These are phyloP conservation scores for Mucor velutinosus DNA, from an alignment of 371 early-diverging fungal species.

Conservation along the genomic window DNA sequence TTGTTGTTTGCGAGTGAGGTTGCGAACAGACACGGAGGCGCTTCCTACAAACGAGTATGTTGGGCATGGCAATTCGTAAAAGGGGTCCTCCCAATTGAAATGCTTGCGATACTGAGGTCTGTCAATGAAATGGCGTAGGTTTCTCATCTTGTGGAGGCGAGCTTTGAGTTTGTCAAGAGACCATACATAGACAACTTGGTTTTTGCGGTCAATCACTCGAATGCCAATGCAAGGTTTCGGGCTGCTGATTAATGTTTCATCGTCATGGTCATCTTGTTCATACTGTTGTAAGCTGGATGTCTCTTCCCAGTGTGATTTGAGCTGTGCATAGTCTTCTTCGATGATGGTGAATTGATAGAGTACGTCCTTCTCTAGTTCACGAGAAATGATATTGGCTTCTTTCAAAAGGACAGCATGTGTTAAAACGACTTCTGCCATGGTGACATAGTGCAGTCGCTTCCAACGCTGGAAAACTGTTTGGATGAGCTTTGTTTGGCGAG, in stretches of 20 bases:
- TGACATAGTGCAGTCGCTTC: slow-evolving; percentile 66
- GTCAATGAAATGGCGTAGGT: slow-evolving; percentile 71
- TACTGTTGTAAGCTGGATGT: slow-evolving; percentile 52
- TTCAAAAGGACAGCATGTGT: slow-evolving; percentile 76
- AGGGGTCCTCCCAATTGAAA: slow-evolving; percentile 75
- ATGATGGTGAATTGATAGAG: slow-evolving; percentile 81
- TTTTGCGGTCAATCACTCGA: slow-evolving; percentile 70
- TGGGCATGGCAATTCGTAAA: slow-evolving; percentile 68
- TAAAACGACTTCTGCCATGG: slow-evolving; percentile 74
- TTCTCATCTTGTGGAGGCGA: slow-evolving; percentile 76
- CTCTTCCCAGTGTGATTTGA: slow-evolving; percentile 68
- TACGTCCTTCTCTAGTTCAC: slow-evolving; percentile 77
- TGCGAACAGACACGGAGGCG: slow-evolving; percentile 57
- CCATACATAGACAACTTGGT: slow-evolving; percentile 78
- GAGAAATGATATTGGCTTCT: slow-evolving; percentile 86
- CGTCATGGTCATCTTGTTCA: slow-evolving; percentile 41
- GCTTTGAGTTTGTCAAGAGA: slow-evolving; percentile 66
- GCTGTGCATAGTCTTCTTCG: slow-evolving; percentile 55
- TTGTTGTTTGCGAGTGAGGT: slow-evolving; percentile 46
- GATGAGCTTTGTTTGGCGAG: slow-evolving; percentile 34
- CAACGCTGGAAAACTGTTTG: slow-evolving; percentile 43
- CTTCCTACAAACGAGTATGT: slow-evolving; percentile 72
- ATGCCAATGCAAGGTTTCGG: slow-evolving; percentile 67
- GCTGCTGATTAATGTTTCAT: slow-evolving; percentile 34
- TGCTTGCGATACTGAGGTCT: slow-evolving; percentile 71